Evolutionary conservation across 805 yeast genomes (phyloP).

Genomic region (Blastobotrys terrestris): DNA sequence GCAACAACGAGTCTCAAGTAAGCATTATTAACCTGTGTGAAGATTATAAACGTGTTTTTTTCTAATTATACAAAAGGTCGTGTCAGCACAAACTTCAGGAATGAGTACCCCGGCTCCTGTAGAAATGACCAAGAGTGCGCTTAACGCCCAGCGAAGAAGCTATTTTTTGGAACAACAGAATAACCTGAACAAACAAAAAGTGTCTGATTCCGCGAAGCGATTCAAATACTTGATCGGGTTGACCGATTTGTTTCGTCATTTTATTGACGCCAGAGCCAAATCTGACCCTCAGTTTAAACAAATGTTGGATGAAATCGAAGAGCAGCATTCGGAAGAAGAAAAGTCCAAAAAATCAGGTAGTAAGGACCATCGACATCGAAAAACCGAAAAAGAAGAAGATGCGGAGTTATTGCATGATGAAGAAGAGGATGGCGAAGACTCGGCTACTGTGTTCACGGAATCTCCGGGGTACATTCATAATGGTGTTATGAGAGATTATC

Average conservation of each 20-base stretch:
- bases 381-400: conserved; percentile 93
- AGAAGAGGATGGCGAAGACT: conserved; percentile 46
- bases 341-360: conserved; percentile 16
- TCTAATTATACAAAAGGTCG: not conserved
- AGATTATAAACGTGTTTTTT: not conserved
- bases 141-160: conserved; percentile 21
- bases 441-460: conserved; percentile 71
- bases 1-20: not conserved
- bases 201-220: conserved; percentile 65
- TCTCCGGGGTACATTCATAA: conserved; percentile 63
- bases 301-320: conserved; percentile 28
- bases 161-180: conserved; percentile 28
- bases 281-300: conserved; percentile 59
- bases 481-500: conserved; percentile 84
- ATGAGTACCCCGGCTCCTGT: conserved; percentile 19
- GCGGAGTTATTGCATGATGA: conserved; percentile 84
- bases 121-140: conserved; percentile 21
- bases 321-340: conserved; percentile 18
- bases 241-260: conserved; percentile 83
- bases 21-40: not conserved
- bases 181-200: conserved; percentile 20
- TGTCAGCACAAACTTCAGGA: conserved; percentile 1
- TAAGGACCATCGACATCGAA: conserved; percentile 55
- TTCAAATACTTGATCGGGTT: conserved; percentile 75
- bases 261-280: conserved; percentile 73